Conservation (phyloP, 1,139 yeast species). For the Blastobotrys persicus region DNA sequence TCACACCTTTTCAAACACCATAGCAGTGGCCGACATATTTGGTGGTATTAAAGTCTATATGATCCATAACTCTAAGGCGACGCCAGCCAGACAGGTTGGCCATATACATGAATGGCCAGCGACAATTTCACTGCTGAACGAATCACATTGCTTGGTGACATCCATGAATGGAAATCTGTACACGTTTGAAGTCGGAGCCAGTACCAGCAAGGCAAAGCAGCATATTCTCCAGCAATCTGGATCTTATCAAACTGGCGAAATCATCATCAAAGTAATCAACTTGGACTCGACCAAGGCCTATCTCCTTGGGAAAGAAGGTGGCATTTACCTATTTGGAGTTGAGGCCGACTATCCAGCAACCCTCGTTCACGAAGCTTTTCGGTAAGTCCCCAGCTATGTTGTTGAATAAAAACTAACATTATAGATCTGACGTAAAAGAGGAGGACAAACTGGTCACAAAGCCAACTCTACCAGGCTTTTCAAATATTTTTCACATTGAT, state of each 20-base stretch:
- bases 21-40: constrained; percentile 1
- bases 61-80: not conserved
- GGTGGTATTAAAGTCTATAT: not conserved
- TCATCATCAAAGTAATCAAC: not conserved
- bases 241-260: not conserved
- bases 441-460: not conserved
- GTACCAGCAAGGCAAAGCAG: not conserved
- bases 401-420: too few species aligned
- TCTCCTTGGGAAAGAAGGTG: constrained; percentile 1
- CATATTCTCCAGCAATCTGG: not conserved
- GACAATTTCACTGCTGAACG: not conserved
- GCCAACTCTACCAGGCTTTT: not conserved
- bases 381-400: not conserved
- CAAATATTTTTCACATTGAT: not conserved
- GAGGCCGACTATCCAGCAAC: not conserved
- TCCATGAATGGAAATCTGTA: not conserved
- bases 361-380: not conserved
- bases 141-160: not conserved
- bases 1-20: not conserved
- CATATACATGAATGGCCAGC: not conserved
- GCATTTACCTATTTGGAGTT: not conserved
- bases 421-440: not conserved
- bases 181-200: not conserved
- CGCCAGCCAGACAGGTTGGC: not conserved
- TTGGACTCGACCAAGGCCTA: not conserved